phyloP scores from a whole-genome alignment of 441 rosid species.

The Flueggea neowawraea region DNA sequence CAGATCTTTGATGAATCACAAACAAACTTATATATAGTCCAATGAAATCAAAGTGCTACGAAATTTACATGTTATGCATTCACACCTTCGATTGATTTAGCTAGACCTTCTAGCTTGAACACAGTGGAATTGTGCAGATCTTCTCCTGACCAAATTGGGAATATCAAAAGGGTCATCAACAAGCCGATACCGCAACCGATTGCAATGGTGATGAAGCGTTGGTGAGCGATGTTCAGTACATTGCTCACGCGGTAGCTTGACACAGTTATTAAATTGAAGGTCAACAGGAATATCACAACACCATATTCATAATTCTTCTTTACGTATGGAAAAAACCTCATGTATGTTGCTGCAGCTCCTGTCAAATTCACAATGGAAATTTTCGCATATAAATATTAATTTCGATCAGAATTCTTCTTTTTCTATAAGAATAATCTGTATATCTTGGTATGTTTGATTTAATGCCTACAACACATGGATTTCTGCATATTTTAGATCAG shows the following conservation, averaged over 20 bases:
- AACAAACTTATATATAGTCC: no score
- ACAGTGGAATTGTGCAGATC: slow-evolving; percentile 76
- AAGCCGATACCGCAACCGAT: slow-evolving; percentile 77
- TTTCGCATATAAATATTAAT: no score
- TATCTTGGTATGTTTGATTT: no score
- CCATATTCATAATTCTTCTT: slow-evolving; percentile 89
- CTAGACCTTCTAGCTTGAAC: slow-evolving; percentile 71
- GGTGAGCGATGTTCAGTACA: slow-evolving; percentile 59
- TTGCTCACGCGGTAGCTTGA: slow-evolving; percentile 67
- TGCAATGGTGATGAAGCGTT: slow-evolving; percentile 66
- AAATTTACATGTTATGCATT: background rate
- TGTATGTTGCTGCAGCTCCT: slow-evolving; percentile 73
- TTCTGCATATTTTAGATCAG: no score
- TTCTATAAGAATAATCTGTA: background rate
- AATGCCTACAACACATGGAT: no score
- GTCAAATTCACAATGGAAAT: slow-evolving; percentile 7
- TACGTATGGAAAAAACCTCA: slow-evolving; percentile 73
- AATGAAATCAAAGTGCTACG: background rate
- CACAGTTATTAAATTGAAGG: slow-evolving; percentile 75
- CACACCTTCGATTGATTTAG: slow-evolving; percentile 68
- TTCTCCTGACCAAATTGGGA: slow-evolving; percentile 90
- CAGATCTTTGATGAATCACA: background rate
- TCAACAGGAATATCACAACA: slow-evolving; percentile 77
- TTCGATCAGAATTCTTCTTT: no score
- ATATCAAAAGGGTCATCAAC: slow-evolving; percentile 58